Base-by-base conservation (phyloP, 805 yeast genomes). In the Clavispora phyllophila region DNA sequence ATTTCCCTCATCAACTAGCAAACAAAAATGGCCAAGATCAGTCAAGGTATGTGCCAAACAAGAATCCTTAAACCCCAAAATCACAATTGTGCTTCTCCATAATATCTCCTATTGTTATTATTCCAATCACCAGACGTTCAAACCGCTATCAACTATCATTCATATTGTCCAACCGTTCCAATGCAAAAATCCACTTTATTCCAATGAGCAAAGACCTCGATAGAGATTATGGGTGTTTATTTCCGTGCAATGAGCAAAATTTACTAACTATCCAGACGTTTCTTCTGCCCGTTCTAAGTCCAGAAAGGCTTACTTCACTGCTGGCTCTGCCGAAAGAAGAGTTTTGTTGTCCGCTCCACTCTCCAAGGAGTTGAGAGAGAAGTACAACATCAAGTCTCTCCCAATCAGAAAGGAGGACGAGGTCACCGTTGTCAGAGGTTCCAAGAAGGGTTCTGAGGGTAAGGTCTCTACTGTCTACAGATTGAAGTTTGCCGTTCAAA, bases 391-490 rank as follows among this genome's bases (percentile, higher is more conserved):
- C 77, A 88, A 83, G 71, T 78, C 97, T 62, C 78, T 93, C 58
- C 99, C 99, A 73, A 83, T 93, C 81, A 93, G 97, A 84, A 85
- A 86, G 77, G 95, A 90, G 63, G 99, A 93, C 73, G 88, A 86
- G 75, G 96, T 93, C 63, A 74, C 79, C 63, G 93, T 93, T 68
- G 91, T 85, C 72, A 91, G 99, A 79, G 99, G 99, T 70, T 87
- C 98, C 68, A 87, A 87, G 86, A 93, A 93, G 82, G 99, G 98
- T 73, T 89, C 91, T 65, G 99, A 91, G 81, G 99, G 99, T 77
- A 87, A 89, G 78, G 81, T 93, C 73, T 78, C 93, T 60, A 85
- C 96, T 57, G 98, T 91, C 62, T 93, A 93, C 96, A 91, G 99
- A 86, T 86, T 93, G 78, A 93, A 93, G 76, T 93, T 79, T 71